phyloP scores from a whole-genome alignment of 2,329 filamentous ascomycete genomes.

The Verticillium tricorpus region DNA sequence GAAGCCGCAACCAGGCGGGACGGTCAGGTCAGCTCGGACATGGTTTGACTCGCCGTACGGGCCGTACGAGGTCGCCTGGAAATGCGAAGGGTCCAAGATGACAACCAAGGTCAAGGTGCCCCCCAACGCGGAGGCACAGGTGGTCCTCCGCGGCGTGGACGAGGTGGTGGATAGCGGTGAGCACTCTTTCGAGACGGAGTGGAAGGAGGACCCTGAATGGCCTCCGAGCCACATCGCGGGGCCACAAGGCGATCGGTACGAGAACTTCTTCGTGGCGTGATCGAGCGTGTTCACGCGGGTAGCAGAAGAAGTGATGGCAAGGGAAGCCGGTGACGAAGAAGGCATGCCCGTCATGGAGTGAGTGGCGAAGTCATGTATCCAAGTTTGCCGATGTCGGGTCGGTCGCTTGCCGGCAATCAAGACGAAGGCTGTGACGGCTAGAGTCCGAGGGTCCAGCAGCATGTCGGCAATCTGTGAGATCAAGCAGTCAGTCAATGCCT shows the following conservation, averaged over 20 bases:
- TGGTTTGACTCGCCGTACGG: conserved; percentile 5
- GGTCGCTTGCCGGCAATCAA: neutral
- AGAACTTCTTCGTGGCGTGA: neutral
- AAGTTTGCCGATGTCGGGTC: neutral
- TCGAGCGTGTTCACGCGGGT: neutral
- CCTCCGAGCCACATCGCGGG: neutral
- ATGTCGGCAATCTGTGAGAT: neutral
- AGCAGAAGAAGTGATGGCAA: neutral
- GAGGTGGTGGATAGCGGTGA: neutral
- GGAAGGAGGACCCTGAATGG: neutral
- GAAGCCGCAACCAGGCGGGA: conserved; percentile 3
- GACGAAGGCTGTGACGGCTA: neutral
- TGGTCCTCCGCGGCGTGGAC: conserved; percentile 4
- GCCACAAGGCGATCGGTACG: neutral
- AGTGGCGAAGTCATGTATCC: neutral
- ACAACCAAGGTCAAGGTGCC: conserved; percentile 4
- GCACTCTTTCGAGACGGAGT: neutral
- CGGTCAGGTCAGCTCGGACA: conserved; percentile 3
- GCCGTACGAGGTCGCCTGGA: neutral
- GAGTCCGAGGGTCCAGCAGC: neutral
- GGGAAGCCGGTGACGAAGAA: neutral
- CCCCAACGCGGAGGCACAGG: conserved; percentile 2
- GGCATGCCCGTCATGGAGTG: neutral
- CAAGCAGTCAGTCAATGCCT: neutral
- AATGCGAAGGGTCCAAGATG: neutral